Conservation (phyloP, 768 basidiomycete genomes). For the Lactarius tabidus region DNA sequence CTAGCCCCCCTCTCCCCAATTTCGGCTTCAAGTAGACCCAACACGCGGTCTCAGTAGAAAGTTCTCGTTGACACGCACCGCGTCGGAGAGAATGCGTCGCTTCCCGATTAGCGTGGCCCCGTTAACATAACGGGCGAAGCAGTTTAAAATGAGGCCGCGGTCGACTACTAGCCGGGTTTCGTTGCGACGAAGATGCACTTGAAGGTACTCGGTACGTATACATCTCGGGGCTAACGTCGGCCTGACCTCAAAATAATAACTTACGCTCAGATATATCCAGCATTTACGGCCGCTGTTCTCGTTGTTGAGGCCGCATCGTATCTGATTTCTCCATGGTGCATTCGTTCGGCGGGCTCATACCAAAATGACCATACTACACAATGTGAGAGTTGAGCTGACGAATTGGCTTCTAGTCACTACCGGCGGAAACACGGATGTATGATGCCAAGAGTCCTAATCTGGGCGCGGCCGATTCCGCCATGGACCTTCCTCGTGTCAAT, state of each 20-base stretch:
- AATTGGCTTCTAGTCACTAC: not conserved
- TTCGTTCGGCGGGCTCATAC: not conserved
- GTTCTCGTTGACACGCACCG: not conserved
- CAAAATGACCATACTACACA: not conserved
- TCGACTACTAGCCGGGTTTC: slow-evolving; percentile 17
- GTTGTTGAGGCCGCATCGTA: not conserved
- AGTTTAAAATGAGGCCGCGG: slow-evolving; percentile 12
- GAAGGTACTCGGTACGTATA: not conserved
- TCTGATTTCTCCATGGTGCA: too few relatives aligned
- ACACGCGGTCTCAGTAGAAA: not conserved
- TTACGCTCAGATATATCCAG: not conserved
- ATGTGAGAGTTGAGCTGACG: not conserved
- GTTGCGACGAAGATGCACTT: slow-evolving; percentile 23
- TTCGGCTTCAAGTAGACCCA: slow-evolving; percentile 27
- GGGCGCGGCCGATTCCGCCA: not conserved
- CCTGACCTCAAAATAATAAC: not conserved
- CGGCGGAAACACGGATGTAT: not conserved
- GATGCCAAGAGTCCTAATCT: not conserved
- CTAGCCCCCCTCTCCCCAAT: slow-evolving; percentile 20
- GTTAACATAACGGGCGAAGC: slow-evolving; percentile 19
- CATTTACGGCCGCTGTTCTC: not conserved
- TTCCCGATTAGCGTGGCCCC: slow-evolving; percentile 10
- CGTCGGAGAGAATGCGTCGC: slow-evolving; percentile 17
- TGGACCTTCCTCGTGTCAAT: too few relatives aligned
- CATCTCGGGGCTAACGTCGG: not conserved